Conservation (phyloP, 2,329 filamentous ascomycete species). For the Trichoderma atroviride region DNA sequence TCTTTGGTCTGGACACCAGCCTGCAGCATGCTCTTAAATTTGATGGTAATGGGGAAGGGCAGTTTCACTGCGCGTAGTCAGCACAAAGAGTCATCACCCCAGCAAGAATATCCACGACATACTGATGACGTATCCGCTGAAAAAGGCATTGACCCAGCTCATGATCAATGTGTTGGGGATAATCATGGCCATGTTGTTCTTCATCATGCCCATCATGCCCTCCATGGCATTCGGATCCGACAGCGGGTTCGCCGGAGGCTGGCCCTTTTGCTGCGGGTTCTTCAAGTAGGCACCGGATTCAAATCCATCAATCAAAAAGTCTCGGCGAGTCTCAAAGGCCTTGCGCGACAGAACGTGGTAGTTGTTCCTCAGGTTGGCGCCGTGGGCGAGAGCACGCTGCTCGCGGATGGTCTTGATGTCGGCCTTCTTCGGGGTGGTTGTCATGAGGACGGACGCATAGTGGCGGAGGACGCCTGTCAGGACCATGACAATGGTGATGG, state of each 20-base stretch:
- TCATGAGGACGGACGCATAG: constrained; percentile 91
- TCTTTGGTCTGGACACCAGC: constrained; percentile 94
- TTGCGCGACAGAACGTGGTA: constrained; percentile 75
- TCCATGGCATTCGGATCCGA: constrained; percentile 96
- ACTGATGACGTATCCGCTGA: constrained; percentile 97
- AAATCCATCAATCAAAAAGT: constrained; percentile 77
- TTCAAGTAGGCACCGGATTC: constrained; percentile 88
- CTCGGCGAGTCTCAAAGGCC: constrained; percentile 79
- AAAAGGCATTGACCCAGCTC: constrained; percentile 99
- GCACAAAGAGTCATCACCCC: neutral
- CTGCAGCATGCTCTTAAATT: constrained; percentile 99
- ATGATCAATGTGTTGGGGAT: constrained; percentile 98
- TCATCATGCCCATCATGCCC: constrained; percentile 99
- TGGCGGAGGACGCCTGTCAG: constrained; percentile 94
- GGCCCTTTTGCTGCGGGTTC: constrained; percentile 80
- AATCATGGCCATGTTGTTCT: constrained; percentile 99
- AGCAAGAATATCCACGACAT: constrained; percentile 32
- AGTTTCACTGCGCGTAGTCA: constrained; percentile 71
- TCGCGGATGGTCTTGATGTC: constrained; percentile 78
- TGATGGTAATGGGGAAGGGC: constrained; percentile 94
- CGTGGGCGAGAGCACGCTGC: constrained; percentile 80
- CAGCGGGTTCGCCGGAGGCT: constrained; percentile 91
- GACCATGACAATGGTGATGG: constrained; percentile 97
- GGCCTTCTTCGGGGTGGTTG: constrained; percentile 79
- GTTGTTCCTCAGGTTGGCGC: constrained; percentile 82